Percentiles rank a stretch among this genome's conserved stretches.
Conservation (phyloP, 2,329 filamentous ascomycete species). For the Ophiostoma triangulosporum region DNA sequence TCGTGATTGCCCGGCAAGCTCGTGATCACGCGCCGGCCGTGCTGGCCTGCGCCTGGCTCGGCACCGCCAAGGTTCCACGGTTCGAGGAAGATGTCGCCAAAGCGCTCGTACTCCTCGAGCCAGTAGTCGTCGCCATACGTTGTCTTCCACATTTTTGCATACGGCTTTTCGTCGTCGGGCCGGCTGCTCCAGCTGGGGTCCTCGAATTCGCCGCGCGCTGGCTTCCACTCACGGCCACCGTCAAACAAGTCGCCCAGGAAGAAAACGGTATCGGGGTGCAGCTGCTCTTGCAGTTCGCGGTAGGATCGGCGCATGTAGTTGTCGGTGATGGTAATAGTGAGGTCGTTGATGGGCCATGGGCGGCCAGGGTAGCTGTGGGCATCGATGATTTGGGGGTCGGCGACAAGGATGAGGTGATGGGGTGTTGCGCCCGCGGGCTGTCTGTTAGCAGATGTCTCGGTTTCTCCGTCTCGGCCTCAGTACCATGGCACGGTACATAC, state of each 20-base stretch:
- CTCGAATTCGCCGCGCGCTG: slow-evolving; percentile 43
- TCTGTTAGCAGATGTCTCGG: slow-evolving; percentile 14
- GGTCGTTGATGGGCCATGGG: slow-evolving; percentile 41
- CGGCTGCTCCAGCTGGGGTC: slow-evolving; percentile 46
- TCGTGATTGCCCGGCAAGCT: slow-evolving; percentile 93
- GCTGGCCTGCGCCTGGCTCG: slow-evolving; percentile 40
- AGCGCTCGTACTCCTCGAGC: slow-evolving; percentile 75
- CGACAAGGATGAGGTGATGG: slow-evolving; percentile 72
- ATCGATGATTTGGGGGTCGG: slow-evolving; percentile 85
- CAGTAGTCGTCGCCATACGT: slow-evolving; percentile 74
- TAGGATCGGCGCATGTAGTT: slow-evolving; percentile 81
- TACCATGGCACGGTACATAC: no score
- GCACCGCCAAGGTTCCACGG: slow-evolving; percentile 47
- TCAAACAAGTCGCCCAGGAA: slow-evolving; percentile 95
- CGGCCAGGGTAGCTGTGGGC: slow-evolving; percentile 88
- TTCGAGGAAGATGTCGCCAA: slow-evolving; percentile 71
- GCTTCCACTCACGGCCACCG: slow-evolving; percentile 89
- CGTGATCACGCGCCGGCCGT: slow-evolving; percentile 64
- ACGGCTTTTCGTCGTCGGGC: slow-evolving; percentile 37
- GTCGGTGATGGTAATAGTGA: slow-evolving; percentile 58
- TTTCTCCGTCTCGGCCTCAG: slow-evolving; percentile 1
- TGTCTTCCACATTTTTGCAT: slow-evolving; percentile 53
- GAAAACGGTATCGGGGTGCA: slow-evolving; percentile 77
- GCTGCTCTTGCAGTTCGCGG: slow-evolving; percentile 55
- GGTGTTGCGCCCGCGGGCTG: slow-evolving; percentile 68